Evolutionary conservation across 106 monocot species (phyloP), one percentile per base, ranked within the genome.

Genomic region (Dioscorea zingiberensis): DNA sequence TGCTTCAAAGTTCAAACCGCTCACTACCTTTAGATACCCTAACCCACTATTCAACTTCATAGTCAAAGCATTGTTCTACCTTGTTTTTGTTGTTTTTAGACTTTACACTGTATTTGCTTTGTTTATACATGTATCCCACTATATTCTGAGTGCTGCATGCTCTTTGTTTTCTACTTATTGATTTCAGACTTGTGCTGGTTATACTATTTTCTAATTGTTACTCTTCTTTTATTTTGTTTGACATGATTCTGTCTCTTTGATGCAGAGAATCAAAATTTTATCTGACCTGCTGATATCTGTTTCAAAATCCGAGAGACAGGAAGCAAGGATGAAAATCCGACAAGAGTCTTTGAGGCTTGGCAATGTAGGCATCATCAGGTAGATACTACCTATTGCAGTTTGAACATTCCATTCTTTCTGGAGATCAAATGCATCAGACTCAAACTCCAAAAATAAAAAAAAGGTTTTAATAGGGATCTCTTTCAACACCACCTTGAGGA

Each of bases 301-400:
- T 44, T 86, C 93, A 74, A 89, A 84, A 80, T 80, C 89, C n/a
- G 95, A 97, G 81, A 85, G 95, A 51, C 91, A 88, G 63, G 91
- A 91, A 86, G 78, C 95, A 79, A 91, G 95, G 60, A 81, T 91
- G 76, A 85, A 86, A 62, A 79, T 86, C 38, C 82, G 78, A 28
- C 95, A 97, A 70, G 95, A 97, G 54, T 88, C 87, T 56, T 67
- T 86, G 74, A 81, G 91, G 64, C 85, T 97, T 57, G 95, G 95
- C 29, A 91, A 83, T 79, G 88, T 97, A 57, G 85, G 91, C 69
- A 81, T 97, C 72, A 78, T 97, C 62, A 97, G 95, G 95, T 91
- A 72, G 45, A 58, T 62, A 60, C 27, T 55, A 16, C 15, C 27
- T 19, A 7, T 61, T 61, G 26, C 15, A 17, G 22, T 25, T 38